A percentile compares a stretch with the other conserved stretches of the same genome.
Conservation (phyloP, 441 rosid species). For the Corymbia calophylla region DNA sequence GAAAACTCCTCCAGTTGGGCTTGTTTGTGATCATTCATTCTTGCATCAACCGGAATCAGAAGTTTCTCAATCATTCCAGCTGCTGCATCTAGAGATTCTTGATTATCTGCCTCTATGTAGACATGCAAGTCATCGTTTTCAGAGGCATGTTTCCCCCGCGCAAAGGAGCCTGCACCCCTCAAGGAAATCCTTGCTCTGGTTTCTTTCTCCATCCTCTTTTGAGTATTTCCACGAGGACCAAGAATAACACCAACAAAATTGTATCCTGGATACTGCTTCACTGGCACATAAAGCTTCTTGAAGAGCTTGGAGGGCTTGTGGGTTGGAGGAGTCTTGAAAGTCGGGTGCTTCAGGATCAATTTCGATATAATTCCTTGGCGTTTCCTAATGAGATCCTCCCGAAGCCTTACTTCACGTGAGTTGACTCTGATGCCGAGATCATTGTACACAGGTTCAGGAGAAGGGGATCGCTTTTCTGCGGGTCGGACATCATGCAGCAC, state of each 20-base stretch:
- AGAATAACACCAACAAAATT: slow-evolving; percentile 16
- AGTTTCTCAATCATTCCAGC: slow-evolving; percentile 20
- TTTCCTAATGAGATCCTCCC: slow-evolving; percentile 3
- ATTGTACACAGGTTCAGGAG: slow-evolving; percentile 11
- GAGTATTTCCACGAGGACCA: slow-evolving; percentile 19
- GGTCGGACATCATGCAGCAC: slow-evolving; percentile 1
- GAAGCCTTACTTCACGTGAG: slow-evolving; percentile 3
- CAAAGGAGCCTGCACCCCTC: slow-evolving; percentile 9
- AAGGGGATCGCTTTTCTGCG: slow-evolving; percentile 2
- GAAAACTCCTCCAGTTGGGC: slow-evolving; percentile 17
- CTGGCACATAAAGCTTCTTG: slow-evolving; percentile 18
- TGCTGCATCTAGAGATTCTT: slow-evolving; percentile 20
- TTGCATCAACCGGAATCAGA: slow-evolving; percentile 7
- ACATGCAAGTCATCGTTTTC: slow-evolving; percentile 18
- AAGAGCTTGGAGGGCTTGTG: slow-evolving; percentile 1
- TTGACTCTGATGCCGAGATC: slow-evolving; percentile 8
- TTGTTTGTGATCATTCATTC: slow-evolving; percentile 4
- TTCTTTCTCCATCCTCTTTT: slow-evolving; percentile 22
- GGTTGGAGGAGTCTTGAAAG: neutral
- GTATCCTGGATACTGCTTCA: slow-evolving; percentile 19
- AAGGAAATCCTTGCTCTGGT: slow-evolving; percentile 19
- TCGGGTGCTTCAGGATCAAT: slow-evolving; percentile 12
- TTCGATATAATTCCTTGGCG: slow-evolving; percentile 5
- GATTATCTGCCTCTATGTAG: slow-evolving; percentile 10
- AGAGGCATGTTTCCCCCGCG: neutral